Base-by-base conservation (phyloP, 179 eudicot genomes). In the Beta macrorhiza region DNA sequence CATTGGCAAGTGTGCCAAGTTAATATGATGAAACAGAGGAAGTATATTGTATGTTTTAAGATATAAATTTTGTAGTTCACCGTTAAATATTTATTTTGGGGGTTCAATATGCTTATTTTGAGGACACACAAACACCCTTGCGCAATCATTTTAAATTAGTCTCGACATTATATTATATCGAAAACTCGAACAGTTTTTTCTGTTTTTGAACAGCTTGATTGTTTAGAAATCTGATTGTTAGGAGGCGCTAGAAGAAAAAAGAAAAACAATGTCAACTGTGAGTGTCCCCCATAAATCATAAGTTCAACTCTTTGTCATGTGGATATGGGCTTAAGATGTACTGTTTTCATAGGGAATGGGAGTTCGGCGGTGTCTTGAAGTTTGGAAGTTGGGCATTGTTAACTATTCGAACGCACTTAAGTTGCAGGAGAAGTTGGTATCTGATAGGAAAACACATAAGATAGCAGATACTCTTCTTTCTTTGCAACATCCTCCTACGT, bases 401-500 rank as follows among this genome's bases (percentile, higher is more conserved):
- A 90, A 87, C 73, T 94, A 92, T 85, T 69, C 76, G 67, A 82
- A 89, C 45, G 95, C 93, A 44, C 95, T 94, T 25, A 92, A 88
- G 89, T 83, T 93, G 78, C 98, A 92, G 77, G 92, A 93, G 74
- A 89, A 83, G 82, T 82, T 93, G 75, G 89, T 88, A 67, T 85
- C 92, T 13, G 98, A 94, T 74, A 87, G 92, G 55, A 94, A 93
- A 84, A 71, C 87, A 67, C 72, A 82, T 56, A 89, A 77, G 79
- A 89, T 90, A 22, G 45, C 88, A n/a, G 89, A 90, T 74, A 89
- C 92, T 37, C 86, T 94, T 57, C 82, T 94, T 52, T 90, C 95
- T 65, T 78, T 94, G 83, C 97, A 94, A 77, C 97, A 94, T 74
- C 97, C 96, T 58, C 98, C 93, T n/a, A 94, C 98, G 9, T 94